These are phyloP conservation scores for Prunus dulcis DNA, from an alignment of 306 rosid genomes.

Conservation along the genomic window DNA sequence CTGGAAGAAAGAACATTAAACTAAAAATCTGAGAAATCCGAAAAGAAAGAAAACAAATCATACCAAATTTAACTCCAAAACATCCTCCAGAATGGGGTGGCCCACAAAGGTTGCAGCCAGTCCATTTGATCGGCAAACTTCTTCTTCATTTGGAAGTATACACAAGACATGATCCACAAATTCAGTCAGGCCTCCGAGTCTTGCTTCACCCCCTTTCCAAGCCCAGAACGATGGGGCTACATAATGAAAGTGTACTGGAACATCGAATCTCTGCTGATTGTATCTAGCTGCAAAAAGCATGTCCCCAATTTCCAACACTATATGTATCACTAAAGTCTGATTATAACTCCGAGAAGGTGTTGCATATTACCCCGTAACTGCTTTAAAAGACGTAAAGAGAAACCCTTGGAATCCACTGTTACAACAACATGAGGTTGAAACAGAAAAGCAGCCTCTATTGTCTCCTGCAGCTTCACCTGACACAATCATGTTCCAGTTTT, in stretches of 20 bases:
- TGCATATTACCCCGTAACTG: slow-evolving; percentile 68
- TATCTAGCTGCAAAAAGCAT: slow-evolving; percentile 77
- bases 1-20: neutral
- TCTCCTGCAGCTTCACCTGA: slow-evolving; percentile 70
- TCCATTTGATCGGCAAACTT: slow-evolving; percentile 74
- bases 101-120: slow-evolving; percentile 84
- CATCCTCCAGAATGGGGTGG: slow-evolving; percentile 82
- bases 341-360: slow-evolving; percentile 21
- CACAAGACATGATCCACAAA: slow-evolving; percentile 85
- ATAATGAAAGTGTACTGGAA: slow-evolving; percentile 74
- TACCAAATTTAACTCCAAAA: slow-evolving; percentile 56
- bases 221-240: slow-evolving; percentile 98
- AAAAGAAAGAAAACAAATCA: slow-evolving; percentile 1
- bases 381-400: slow-evolving; percentile 82
- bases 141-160: slow-evolving; percentile 87
- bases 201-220: slow-evolving; percentile 96
- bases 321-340: slow-evolving; percentile 27
- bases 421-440: slow-evolving; percentile 83
- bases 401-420: slow-evolving; percentile 84
- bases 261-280: slow-evolving; percentile 31
- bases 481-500: slow-evolving; percentile 17
- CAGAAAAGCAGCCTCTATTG: slow-evolving; percentile 64
- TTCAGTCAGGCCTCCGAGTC: slow-evolving; percentile 64
- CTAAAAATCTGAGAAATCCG: neutral
- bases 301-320: slow-evolving; percentile 36